These are phyloP conservation scores for Colletotrichum coccodes DNA, from an alignment of 2,329 filamentous ascomycete genomes.

Conservation along the genomic window DNA sequence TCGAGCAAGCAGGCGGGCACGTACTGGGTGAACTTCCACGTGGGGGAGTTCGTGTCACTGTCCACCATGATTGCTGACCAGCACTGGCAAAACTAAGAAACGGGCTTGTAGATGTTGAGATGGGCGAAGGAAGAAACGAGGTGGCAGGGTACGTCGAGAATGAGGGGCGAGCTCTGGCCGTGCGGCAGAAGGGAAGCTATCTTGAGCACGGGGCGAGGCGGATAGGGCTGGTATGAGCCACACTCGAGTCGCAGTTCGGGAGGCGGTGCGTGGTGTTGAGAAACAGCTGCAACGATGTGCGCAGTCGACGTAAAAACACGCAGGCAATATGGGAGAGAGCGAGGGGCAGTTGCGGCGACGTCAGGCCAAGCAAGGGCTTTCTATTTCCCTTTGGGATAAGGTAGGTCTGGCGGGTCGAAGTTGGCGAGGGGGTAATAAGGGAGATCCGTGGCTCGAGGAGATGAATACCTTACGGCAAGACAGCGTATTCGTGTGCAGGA, in stretches of 20 bases:
- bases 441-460: background rate
- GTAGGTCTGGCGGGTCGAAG: background rate
- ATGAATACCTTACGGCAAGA: background rate
- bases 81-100: background rate
- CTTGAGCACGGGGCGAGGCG: constrained; percentile 6
- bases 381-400: background rate
- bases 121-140: constrained; percentile 1
- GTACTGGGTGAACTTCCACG: constrained; percentile 99
- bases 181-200: constrained; percentile 2
- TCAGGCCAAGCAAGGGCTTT: background rate
- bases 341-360: constrained; percentile 15
- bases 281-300: background rate
- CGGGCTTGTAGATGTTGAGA: constrained; percentile 2
- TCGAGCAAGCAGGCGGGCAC: constrained; percentile 48
- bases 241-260: constrained; percentile 3
- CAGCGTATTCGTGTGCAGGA: background rate
- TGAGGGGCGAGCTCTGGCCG: constrained; percentile 9
- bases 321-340: constrained; percentile 5
- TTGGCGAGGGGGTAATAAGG: background rate
- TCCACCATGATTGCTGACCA: constrained; percentile 84
- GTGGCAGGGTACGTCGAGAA: constrained; percentile 24
- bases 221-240: constrained; percentile 15
- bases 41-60: constrained; percentile 91
- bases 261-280: background rate
- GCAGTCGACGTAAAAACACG: constrained; percentile 19